Conservation (phyloP, 140 eudicot species). For the Erigeron philadelphicus region DNA sequence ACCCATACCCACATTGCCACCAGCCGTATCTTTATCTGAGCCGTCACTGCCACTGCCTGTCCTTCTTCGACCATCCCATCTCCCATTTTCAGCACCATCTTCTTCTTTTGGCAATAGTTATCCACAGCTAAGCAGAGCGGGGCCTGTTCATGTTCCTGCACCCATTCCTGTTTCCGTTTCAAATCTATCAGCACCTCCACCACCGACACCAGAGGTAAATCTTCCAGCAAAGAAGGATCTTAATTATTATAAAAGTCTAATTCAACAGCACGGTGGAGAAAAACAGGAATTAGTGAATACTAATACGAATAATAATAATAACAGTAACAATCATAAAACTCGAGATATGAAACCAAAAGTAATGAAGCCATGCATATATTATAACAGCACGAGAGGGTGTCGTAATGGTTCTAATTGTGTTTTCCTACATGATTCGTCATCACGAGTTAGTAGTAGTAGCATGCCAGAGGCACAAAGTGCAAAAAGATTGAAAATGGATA, state of each 20-base stretch:
- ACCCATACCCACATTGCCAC: conserved; percentile 16
- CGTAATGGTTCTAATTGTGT: conserved; percentile 73
- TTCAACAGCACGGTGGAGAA: conserved; percentile 89
- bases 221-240: conserved; percentile 53
- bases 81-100: conserved; percentile 31
- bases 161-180: conserved; percentile 13
- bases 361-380: conserved; percentile 72
- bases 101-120: conserved; percentile 34
- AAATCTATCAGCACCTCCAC: conserved; percentile 34
- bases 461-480: conserved; percentile 57
- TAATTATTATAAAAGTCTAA: conserved; percentile 76
- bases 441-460: conserved; percentile 40
- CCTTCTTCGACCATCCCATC: conserved; percentile 38
- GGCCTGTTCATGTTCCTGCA: conserved; percentile 26
- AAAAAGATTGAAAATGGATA: conserved; percentile 84
- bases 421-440: conserved; percentile 58
- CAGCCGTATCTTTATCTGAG: conserved; percentile 14
- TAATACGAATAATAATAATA: conserved; percentile 11
- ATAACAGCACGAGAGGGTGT: conserved; percentile 64
- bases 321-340: conserved; percentile 28
- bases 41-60: conserved; percentile 31
- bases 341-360: conserved; percentile 45
- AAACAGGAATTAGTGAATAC: conserved; percentile 29
- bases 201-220: conserved; percentile 20
- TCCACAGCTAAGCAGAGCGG: conserved; percentile 35